phyloP scores from a whole-genome alignment of 495 filamentous ascomycete species.

The Talaromyces adpressus region DNA sequence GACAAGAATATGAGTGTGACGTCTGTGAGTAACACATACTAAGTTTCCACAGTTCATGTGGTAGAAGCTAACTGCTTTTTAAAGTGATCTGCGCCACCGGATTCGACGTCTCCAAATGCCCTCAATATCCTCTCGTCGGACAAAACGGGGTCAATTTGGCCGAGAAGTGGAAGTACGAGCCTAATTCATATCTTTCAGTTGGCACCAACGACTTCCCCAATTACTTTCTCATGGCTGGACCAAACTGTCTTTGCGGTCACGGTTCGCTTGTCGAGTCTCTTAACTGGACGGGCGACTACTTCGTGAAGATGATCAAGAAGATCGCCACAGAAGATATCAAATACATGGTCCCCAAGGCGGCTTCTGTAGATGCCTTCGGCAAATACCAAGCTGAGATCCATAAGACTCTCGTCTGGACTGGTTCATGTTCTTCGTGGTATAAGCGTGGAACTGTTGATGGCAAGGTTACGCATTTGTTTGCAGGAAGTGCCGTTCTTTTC shows the following conservation, averaged over 20 bases:
- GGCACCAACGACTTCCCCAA: slow-evolving; percentile 18
- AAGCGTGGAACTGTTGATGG: slow-evolving; percentile 36
- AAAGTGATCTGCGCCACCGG: slow-evolving; percentile 25
- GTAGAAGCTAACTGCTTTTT: not conserved
- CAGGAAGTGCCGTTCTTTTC: slow-evolving; percentile 41
- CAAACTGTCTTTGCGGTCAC: slow-evolving; percentile 28
- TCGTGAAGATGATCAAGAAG: too few relatives aligned
- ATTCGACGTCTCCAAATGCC: slow-evolving; percentile 4
- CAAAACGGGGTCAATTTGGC: slow-evolving; percentile 23
- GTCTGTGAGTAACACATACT: slow-evolving; percentile 17
- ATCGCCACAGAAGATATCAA: slow-evolving; percentile 37
- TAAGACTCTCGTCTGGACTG: slow-evolving; percentile 38
- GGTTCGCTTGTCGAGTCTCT: slow-evolving; percentile 40
- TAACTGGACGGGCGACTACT: slow-evolving; percentile 16
- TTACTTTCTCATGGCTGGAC: slow-evolving; percentile 28
- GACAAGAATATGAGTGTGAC: slow-evolving; percentile 39
- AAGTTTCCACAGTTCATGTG: not conserved
- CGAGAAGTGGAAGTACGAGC: not conserved
- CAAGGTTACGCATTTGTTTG: slow-evolving; percentile 39
- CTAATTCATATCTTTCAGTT: too few relatives aligned
- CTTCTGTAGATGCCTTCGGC: slow-evolving; percentile 34
- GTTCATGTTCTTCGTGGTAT: slow-evolving; percentile 41
- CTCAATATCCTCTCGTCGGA: slow-evolving; percentile 30
- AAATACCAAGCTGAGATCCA: slow-evolving; percentile 34
- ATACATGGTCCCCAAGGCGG: slow-evolving; percentile 30